Evolutionary conservation across 148 eudicot species (phyloP).

Genomic region (Hydrangea macrophylla): DNA sequence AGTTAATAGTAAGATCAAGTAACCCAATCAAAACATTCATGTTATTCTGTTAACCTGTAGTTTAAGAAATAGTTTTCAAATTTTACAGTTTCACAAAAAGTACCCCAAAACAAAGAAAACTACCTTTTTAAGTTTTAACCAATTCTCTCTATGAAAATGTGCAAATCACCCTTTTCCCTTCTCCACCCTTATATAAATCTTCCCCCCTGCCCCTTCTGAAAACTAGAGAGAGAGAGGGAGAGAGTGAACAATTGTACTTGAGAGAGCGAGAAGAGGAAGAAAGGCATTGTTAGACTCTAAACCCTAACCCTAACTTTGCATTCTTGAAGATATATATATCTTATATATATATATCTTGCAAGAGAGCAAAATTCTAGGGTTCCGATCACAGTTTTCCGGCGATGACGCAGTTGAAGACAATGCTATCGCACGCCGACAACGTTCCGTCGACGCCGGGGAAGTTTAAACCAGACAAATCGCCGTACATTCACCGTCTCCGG

Average conservation of each 20-base stretch:
- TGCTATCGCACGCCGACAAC: constrained; percentile 32
- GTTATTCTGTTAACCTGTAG: neutral
- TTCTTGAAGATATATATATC: neutral
- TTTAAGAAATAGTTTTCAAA: too few species aligned
- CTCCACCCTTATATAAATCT: too few species aligned
- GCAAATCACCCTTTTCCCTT: too few species aligned
- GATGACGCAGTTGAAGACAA: constrained; percentile 51
- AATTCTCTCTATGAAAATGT: too few species aligned
- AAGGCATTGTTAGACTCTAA: neutral
- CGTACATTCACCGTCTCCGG: constrained; percentile 44
- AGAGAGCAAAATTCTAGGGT: neutral
- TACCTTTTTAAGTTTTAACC: too few species aligned
- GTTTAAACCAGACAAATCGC: constrained; percentile 45
- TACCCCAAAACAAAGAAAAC: too few species aligned
- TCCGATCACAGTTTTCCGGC: neutral
- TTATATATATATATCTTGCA: neutral
- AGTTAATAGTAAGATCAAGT: too few species aligned
- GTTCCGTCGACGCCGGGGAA: constrained; percentile 63
- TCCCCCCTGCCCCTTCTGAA: too few species aligned
- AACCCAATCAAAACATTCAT: neutral
- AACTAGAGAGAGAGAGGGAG: neutral
- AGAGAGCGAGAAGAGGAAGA: neutral
- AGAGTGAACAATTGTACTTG: too few species aligned
- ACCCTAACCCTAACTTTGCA: neutral
- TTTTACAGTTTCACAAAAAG: too few species aligned